Base-by-base conservation (phyloP, 2,329 filamentous ascomycete species). In the Neobulgaria alba region DNA sequence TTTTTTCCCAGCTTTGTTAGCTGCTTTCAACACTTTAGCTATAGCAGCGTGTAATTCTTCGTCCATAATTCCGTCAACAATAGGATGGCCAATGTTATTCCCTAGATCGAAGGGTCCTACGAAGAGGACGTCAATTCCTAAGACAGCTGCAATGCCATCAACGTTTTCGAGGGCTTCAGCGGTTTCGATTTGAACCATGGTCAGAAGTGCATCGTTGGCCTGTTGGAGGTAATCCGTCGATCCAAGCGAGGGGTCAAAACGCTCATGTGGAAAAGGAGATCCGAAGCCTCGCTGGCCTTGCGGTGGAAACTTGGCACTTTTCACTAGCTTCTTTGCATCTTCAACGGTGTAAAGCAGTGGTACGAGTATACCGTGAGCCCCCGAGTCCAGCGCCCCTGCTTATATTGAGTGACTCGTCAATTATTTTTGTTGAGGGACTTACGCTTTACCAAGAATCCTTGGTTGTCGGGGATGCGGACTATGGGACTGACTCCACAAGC, bases 181-280 rank as follows among this genome's bases (percentile, higher is more conserved):
- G 0, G 79, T 82, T 62, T 83, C 79, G 38, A 83, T 82, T 58
- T 82, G 79, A 9, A 82, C 75, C 62, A 81, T 78, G 12, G 74
- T 79, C 43, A 82, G 56, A 16, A 82, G 65, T 20, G 67, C 67
- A 7, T 67, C 65, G 52, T 77, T 77, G 34, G 73, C 73, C 39
- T 73, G 66, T 50, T 73, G 67, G 37, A 77, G 66, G 47, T 77
- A 78, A 45, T 74, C 70, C 10, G 69, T 68, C 45, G 71, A 67
- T 9, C 62, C 67, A n/a, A 71, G 64, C 5, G 62, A 55, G 1
- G 68, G 63, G 29, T 59, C 55, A 53, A 73, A 74, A 21, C 65
- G 64, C 42, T 70, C 67, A 62, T 69, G 67, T 3, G 69, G 61
- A 40, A 77, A 72, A 4, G 73, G 72, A 12, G 72, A 75, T 3